Evolutionary conservation across 1,139 yeast genomes (phyloP).

Genomic region (Geotrichum carabidarum): DNA sequence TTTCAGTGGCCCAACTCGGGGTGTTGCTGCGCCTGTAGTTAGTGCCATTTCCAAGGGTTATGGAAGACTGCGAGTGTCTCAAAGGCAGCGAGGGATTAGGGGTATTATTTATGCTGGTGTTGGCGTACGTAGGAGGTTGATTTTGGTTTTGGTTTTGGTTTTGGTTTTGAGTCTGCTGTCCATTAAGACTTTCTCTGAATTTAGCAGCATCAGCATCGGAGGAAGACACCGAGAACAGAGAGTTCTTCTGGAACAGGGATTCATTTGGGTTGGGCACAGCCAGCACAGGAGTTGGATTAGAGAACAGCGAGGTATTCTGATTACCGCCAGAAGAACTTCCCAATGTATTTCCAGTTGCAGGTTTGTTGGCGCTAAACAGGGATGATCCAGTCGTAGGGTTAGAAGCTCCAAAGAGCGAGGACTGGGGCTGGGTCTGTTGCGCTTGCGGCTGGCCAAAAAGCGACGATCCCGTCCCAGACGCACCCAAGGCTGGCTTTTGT

Average conservation of each 20-base stretch:
- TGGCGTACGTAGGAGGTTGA: neutral
- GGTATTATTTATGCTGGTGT: neutral
- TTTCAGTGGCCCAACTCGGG: conserved; percentile 20
- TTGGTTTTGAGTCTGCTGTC: conserved; percentile 3
- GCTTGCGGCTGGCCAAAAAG: conserved; percentile 3
- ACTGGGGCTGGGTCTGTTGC: conserved; percentile 7
- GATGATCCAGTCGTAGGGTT: neutral
- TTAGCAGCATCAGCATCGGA: conserved; percentile 13
- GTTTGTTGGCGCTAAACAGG: neutral
- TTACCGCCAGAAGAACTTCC: neutral
- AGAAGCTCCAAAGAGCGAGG: neutral
- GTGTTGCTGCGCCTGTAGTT: conserved; percentile 5
- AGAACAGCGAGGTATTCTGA: conserved; percentile 1
- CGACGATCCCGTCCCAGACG: neutral
- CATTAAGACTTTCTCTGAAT: conserved; percentile 7
- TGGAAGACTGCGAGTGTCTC: conserved; percentile 13
- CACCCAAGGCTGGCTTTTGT: neutral
- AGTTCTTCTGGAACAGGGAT: conserved; percentile 15
- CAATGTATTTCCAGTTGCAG: neutral
- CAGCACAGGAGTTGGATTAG: conserved; percentile 1
- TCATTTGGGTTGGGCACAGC: conserved; percentile 2
- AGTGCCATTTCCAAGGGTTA: conserved; percentile 5
- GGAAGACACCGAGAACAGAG: conserved; percentile 14
- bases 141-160: neutral
- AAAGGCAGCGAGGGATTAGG: conserved; percentile 3